A percentile compares a stretch with the other conserved stretches of the same genome.
These are phyloP conservation scores for Pulveroboletus sp. DNA, from an alignment of 1,284 basidiomycete genomes.

Conservation along the genomic window DNA sequence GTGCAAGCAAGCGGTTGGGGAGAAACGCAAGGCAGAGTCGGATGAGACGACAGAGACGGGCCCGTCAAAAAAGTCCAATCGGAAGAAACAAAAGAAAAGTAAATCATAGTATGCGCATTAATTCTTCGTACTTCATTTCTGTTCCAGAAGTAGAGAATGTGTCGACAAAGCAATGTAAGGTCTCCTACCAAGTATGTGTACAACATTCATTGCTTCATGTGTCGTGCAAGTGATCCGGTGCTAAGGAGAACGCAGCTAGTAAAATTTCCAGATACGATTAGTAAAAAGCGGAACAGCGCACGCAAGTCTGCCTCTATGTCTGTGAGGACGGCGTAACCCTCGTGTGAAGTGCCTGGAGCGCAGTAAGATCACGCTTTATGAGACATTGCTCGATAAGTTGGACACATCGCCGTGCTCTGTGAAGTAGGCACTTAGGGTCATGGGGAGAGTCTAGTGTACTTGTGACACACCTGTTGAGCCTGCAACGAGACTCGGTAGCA, in stretches of 20 bases:
- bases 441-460: not conserved
- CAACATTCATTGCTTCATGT: not conserved
- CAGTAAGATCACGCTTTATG: conserved; percentile 14
- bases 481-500: conserved; percentile 51
- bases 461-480: conserved; percentile 50
- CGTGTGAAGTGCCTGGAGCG: conserved; percentile 24
- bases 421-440: not conserved
- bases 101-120: conserved; percentile 23
- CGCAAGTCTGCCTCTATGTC: conserved; percentile 6
- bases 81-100: conserved; percentile 55
- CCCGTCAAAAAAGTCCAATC: conserved; percentile 46
- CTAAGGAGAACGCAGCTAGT: not conserved
- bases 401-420: conserved; percentile 26
- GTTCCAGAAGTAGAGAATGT: not conserved
- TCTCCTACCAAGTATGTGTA: not conserved
- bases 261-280: not conserved
- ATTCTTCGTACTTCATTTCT: not conserved
- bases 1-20: conserved; percentile 11
- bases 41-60: conserved; percentile 36
- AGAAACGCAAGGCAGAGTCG: conserved; percentile 45
- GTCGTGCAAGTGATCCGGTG: not conserved
- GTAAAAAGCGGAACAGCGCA: not conserved
- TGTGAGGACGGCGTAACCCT: conserved; percentile 10
- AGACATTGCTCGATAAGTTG: conserved; percentile 32
- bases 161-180: no score